phyloP scores from a whole-genome alignment of 495 filamentous ascomycete species.

The Entonaema liquescens region DNA sequence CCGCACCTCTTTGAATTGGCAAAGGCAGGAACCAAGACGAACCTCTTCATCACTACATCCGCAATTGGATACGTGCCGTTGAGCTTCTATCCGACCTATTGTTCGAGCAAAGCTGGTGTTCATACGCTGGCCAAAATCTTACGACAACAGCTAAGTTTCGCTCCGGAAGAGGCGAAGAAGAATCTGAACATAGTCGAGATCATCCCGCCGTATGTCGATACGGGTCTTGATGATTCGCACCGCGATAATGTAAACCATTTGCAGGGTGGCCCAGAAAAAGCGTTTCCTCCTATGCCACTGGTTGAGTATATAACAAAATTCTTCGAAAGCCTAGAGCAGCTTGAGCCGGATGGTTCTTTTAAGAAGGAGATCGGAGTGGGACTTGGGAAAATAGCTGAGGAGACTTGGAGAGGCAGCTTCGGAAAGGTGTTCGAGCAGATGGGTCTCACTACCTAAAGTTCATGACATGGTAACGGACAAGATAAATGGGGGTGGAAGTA shows the following conservation, averaged over 20 bases:
- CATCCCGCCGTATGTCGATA: conserved; percentile 52
- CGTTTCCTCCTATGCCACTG: conserved; percentile 38
- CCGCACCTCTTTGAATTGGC: conserved; percentile 49
- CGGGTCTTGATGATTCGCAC: conserved; percentile 45
- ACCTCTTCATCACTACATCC: conserved; percentile 46
- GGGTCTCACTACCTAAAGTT: not conserved
- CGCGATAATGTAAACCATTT: conserved; percentile 32
- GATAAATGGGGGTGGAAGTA: not conserved
- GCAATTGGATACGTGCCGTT: conserved; percentile 48
- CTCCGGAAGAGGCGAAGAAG: not conserved
- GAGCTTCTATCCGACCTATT: conserved; percentile 49
- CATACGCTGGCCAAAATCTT: conserved; percentile 44
- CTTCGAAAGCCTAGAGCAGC: conserved; percentile 34
- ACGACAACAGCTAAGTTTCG: conserved; percentile 41
- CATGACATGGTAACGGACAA: not conserved
- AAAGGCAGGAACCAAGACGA: conserved; percentile 11
- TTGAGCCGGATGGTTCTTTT: conserved; percentile 15
- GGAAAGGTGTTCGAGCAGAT: conserved; percentile 16
- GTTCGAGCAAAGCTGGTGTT: conserved; percentile 48
- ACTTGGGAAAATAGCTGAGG: conserved; percentile 41
- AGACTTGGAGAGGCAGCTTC: conserved; percentile 47
- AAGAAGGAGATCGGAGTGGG: conserved; percentile 47
- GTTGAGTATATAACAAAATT: conserved; percentile 42
- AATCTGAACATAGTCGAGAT: conserved; percentile 49
- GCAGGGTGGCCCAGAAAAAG: conserved; percentile 41